Base-by-base conservation (phyloP, 305 asterid genomes). In the Plantago lanceolata region DNA sequence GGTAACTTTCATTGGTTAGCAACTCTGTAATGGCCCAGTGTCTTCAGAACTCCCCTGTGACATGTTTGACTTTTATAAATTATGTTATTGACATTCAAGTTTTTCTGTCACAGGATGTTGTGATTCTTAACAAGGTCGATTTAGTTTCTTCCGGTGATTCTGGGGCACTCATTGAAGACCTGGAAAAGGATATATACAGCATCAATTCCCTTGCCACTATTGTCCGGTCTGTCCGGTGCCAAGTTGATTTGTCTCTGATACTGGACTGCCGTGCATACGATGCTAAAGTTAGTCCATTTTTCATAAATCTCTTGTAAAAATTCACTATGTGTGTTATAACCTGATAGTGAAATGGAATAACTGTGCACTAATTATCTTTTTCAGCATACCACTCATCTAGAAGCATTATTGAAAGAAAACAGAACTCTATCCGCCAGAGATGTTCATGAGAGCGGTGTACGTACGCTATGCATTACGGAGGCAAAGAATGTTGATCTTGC, bases 81-180 rank as follows among this genome's bases (percentile, higher is more conserved):
- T n/a, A 53, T 57, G 40, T 8, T 7, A 56, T 5, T 47, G 57
- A 64, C 40, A 31, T 64, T 68, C 64, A 20, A 19, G 33, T 67
- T 53, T 20, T 73, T 57, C 55, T 71, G 66, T 70, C 57, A 37
- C 68, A 92, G 98, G 98, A 92, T 87, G 86, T 92, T 55, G 95
- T 92, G 73, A 87, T 92, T 77, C 95, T 92, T 72, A 92, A 92
- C 78, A 92, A 92, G 78, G 78, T 92, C 71, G 98, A 92, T 85
- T 81, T 85, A 67, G 85, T 87, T 67, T 74, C 87, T 61, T 72
- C 82, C 43, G 83, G 75, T 37, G 87, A 74, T 55, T 71, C 87
- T 35, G 84, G 74, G 55, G 78, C 37, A 54, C 54, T n/a, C 51
- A 16, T 89, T 44, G 84, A 81, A 70, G 93, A 87, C 70, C 83